Conservation (phyloP, 768 basidiomycete genomes). For the Podaxis pistillaris region DNA sequence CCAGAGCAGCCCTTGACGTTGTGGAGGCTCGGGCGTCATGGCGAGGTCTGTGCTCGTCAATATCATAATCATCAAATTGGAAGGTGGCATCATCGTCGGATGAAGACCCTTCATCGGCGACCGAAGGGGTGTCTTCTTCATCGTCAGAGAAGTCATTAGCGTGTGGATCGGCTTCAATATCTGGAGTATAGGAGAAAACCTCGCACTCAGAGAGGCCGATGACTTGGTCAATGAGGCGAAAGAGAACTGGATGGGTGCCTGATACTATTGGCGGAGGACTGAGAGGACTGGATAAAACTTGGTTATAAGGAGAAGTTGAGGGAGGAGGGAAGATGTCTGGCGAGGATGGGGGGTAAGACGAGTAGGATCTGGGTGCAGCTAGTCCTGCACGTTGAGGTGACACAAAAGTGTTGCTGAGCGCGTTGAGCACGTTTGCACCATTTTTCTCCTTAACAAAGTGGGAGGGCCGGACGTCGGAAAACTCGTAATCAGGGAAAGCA, state of each 20-base stretch:
- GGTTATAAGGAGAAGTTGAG: conserved; percentile 66
- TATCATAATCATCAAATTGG: conserved; percentile 80
- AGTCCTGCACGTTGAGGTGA: conserved; percentile 68
- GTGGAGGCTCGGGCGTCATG: conserved; percentile 37
- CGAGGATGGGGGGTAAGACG: conserved; percentile 76
- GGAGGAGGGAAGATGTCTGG: conserved; percentile 77
- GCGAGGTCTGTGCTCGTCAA: conserved; percentile 52
- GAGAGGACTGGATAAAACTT: conserved; percentile 58
- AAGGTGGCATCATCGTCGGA: conserved; percentile 72
- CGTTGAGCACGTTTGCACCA: conserved; percentile 76
- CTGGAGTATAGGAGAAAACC: conserved; percentile 92
- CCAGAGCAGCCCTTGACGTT: conserved; percentile 37
- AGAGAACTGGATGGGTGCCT: conserved; percentile 86
- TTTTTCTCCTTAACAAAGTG: conserved; percentile 88
- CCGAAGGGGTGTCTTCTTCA: conserved; percentile 69
- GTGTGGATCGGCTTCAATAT: conserved; percentile 93
- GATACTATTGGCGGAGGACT: conserved; percentile 72
- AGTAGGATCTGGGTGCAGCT: conserved; percentile 77
- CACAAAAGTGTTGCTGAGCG: conserved; percentile 80
- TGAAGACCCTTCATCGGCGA: conserved; percentile 67
- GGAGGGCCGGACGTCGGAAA: conserved; percentile 86
- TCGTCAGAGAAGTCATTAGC: conserved; percentile 78
- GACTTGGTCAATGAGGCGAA: conserved; percentile 84
- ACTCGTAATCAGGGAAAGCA: conserved; percentile 97
- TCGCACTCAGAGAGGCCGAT: conserved; percentile 92